Evolutionary conservation across 345 rosid species (phyloP).

Genomic region (Stellera chamaejasme): DNA sequence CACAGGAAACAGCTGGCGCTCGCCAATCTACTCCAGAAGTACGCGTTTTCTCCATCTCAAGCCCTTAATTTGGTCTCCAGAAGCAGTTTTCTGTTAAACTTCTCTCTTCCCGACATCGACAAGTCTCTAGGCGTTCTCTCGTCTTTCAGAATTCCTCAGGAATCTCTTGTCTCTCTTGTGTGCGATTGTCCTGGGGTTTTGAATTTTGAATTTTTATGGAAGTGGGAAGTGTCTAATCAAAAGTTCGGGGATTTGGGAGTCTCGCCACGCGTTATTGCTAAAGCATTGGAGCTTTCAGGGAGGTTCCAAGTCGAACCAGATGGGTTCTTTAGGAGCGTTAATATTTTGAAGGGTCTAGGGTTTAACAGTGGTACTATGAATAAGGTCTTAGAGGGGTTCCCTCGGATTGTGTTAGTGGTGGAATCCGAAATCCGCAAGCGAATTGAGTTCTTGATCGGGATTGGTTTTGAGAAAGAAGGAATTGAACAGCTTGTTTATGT

Average conservation of each 20-base stretch:
- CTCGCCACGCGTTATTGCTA: conserved; percentile 30
- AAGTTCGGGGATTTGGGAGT: conserved; percentile 18
- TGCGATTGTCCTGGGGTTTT: conserved; percentile 58
- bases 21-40: conserved; percentile 56
- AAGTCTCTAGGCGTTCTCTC: conserved; percentile 44
- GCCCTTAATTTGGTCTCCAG: conserved; percentile 37
- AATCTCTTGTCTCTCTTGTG: conserved; percentile 38
- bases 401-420: conserved; percentile 33
- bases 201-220: conserved; percentile 45
- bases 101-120: conserved; percentile 32
- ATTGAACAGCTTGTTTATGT: conserved; percentile 38
- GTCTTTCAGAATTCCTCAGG: conserved; percentile 50
- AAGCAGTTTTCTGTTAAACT: conserved; percentile 31
- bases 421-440: conserved; percentile 33
- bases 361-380: conserved; percentile 38
- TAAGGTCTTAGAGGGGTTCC: conserved; percentile 47
- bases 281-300: conserved; percentile 41
- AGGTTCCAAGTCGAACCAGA: conserved; percentile 42
- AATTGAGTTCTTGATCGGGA: conserved; percentile 42
- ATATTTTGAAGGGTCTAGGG: conserved; percentile 50
- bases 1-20: conserved; percentile 39
- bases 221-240: conserved; percentile 37
- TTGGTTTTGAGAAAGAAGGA: conserved; percentile 30
- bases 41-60: conserved; percentile 54
- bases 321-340: conserved; percentile 22